Evolutionary conservation across 2,329 filamentous ascomycete genomes (phyloP).

Genomic region (Ilyonectria robusta): DNA sequence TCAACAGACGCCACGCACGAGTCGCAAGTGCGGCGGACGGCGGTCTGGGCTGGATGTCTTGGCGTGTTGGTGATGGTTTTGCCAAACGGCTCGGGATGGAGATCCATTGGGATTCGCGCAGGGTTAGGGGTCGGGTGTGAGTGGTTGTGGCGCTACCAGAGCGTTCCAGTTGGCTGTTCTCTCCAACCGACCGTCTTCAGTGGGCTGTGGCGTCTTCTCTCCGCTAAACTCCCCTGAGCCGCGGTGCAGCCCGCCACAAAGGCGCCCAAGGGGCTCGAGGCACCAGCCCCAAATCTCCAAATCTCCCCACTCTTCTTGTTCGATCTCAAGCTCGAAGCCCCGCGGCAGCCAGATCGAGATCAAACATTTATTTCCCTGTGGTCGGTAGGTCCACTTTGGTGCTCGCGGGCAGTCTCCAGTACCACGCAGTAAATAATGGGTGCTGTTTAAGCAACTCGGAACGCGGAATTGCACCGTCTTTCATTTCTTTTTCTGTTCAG

Average conservation of each 20-base stretch:
- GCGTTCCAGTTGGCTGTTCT: background rate
- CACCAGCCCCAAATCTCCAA: background rate
- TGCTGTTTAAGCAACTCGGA: background rate
- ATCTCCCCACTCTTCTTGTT: background rate
- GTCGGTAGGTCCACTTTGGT: background rate
- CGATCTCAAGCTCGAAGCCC: background rate
- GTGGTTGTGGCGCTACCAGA: conserved; percentile 4
- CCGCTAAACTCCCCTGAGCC: background rate
- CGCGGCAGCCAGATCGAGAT: background rate
- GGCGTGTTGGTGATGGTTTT: conserved; percentile 23
- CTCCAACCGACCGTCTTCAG: background rate
- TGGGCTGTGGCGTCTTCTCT: background rate
- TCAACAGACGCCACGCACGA: conserved; percentile 12
- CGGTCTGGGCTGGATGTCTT: conserved; percentile 22
- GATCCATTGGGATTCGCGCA: background rate
- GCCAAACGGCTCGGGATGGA: conserved; percentile 8
- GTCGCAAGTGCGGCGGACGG: conserved; percentile 5
- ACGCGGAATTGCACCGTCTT: background rate
- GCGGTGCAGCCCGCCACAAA: background rate
- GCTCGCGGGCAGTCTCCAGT: background rate
- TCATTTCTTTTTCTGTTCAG: background rate
- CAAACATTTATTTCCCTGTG: background rate
- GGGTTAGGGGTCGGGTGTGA: background rate
- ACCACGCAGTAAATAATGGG: background rate
- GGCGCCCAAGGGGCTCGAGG: background rate